These are phyloP conservation scores for Suillus tomentosus DNA, from an alignment of 768 basidiomycete genomes.

Conservation along the genomic window DNA sequence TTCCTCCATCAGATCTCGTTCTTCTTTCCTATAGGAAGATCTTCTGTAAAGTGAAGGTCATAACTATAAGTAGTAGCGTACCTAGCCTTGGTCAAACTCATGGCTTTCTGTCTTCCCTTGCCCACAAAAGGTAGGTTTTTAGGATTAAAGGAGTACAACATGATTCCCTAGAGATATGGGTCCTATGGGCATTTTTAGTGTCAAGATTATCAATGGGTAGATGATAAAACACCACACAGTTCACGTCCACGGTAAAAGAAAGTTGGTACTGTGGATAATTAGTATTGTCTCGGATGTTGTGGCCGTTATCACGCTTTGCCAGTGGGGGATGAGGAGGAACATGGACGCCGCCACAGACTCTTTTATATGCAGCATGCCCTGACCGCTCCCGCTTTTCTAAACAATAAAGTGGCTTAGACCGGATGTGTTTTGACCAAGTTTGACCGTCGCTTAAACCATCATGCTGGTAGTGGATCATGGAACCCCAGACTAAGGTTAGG, in stretches of 20 bases:
- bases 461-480: background rate
- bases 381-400: background rate
- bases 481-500: conserved; percentile 14
- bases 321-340: background rate
- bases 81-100: background rate
- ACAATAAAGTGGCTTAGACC: background rate
- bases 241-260: background rate
- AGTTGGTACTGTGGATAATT: too few species aligned
- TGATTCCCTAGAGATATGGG: background rate
- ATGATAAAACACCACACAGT: background rate
- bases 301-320: background rate
- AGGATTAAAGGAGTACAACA: background rate
- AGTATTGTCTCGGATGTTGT: background rate
- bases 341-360: background rate
- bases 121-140: background rate
- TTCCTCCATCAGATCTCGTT: background rate
- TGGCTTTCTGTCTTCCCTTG: background rate
- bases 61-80: background rate
- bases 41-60: background rate
- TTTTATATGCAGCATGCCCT: background rate
- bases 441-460: background rate
- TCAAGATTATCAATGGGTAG: background rate
- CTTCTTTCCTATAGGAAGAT: background rate
- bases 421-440: background rate
- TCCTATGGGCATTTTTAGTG: background rate